phyloP scores from a whole-genome alignment of 208 protist genomes.

The Leishmania martiniquensis region DNA sequence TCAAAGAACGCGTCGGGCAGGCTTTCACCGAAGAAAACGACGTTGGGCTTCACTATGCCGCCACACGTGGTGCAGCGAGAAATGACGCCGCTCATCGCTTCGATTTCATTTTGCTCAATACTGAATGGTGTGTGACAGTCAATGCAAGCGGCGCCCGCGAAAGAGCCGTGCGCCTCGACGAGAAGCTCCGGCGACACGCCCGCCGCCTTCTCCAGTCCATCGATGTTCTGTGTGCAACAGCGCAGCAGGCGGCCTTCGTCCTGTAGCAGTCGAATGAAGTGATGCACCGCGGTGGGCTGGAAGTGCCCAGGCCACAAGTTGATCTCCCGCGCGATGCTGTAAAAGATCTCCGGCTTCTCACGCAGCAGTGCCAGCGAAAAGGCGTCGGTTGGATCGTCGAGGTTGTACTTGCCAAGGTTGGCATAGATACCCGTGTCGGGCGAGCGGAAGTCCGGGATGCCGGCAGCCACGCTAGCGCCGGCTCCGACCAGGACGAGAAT shows the following conservation, averaged over 20 bases:
- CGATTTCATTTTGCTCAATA: constrained; percentile 32
- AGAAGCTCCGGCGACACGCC: constrained; percentile 82
- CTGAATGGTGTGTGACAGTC: constrained; percentile 67
- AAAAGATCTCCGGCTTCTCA: constrained; percentile 91
- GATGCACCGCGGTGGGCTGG: constrained; percentile 89
- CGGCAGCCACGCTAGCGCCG: constrained; percentile 91
- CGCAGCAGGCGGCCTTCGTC: constrained; percentile 92
- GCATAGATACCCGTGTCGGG: constrained; percentile 92
- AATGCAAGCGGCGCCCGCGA: constrained; percentile 86
- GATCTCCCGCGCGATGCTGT: constrained; percentile 85
- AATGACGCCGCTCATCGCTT: constrained; percentile 50
- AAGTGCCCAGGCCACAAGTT: constrained; percentile 84
- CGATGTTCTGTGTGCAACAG: constrained; percentile 98
- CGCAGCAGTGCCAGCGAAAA: constrained; percentile 93
- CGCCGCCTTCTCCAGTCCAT: constrained; percentile 89
- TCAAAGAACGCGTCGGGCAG: constrained; percentile 91
- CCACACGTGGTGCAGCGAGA: constrained; percentile 68
- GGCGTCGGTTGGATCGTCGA: constrained; percentile 88
- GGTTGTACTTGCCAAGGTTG: constrained; percentile 89
- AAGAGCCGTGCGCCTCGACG: constrained; percentile 97
- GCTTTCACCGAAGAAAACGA: constrained; percentile 97
- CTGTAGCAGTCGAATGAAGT: constrained; percentile 93
- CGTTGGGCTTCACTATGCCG: constrained; percentile 95
- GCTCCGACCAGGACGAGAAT: constrained; percentile 92
- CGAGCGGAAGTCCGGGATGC: constrained; percentile 96